These are phyloP conservation scores for Saraca asoca DNA, from an alignment of 331 rosid genomes.

Conservation along the genomic window DNA sequence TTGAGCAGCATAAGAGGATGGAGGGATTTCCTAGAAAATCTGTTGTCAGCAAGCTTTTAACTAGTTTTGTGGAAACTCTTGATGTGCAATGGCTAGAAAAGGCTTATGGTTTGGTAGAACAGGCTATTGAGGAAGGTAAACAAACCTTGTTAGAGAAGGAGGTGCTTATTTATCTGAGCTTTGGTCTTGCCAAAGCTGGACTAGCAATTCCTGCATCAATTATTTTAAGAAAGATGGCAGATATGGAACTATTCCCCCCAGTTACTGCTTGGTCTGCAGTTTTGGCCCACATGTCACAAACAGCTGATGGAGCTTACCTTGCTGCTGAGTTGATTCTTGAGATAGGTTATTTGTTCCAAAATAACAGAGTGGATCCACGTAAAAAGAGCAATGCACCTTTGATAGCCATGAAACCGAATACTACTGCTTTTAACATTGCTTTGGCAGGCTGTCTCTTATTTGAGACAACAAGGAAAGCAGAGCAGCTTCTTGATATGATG, in stretches of 20 bases:
- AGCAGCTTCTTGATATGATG: constrained; percentile 84
- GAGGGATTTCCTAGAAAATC: constrained; percentile 84
- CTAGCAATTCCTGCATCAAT: constrained; percentile 67
- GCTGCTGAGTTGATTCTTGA: constrained; percentile 84
- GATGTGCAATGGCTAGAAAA: constrained; percentile 59
- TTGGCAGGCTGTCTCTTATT: constrained; percentile 75
- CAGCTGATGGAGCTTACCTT: constrained; percentile 78
- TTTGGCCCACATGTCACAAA: constrained; percentile 73
- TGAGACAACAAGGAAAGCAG: constrained; percentile 77
- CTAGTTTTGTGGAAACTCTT: constrained; percentile 57
- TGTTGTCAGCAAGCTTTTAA: constrained; percentile 54
- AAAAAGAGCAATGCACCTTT: constrained; percentile 71
- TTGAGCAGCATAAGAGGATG: constrained; percentile 67
- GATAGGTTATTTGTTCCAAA: constrained; percentile 81
- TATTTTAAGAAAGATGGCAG: constrained; percentile 66
- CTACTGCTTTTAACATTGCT: constrained; percentile 69
- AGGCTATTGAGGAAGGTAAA: constrained; percentile 55
- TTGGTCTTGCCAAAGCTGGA: constrained; percentile 69
- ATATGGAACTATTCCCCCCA: constrained; percentile 63
- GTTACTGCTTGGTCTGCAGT: constrained; percentile 80
- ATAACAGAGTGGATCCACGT: constrained; percentile 75
- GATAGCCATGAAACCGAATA: constrained; percentile 74
- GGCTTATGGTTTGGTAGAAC: constrained; percentile 70
- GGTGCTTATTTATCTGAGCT: constrained; percentile 69
- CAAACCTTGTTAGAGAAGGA: constrained; percentile 68